Evolutionary conservation across 2,329 filamentous ascomycete species (phyloP).

Genomic region (Colletotrichum sp.): DNA sequence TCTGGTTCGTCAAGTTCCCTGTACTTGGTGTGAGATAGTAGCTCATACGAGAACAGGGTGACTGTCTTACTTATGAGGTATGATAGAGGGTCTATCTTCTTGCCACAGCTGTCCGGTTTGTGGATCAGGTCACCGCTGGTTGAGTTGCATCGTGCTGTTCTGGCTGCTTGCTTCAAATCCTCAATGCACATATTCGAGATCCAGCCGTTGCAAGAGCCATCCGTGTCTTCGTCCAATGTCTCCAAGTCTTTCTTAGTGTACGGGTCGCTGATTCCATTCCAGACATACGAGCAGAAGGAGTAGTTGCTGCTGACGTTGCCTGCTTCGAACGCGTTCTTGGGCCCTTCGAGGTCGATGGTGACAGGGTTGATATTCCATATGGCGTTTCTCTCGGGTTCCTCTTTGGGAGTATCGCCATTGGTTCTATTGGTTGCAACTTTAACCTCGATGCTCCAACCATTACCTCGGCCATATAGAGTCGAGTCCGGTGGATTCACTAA

Average conservation of each 20-base stretch:
- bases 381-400: not conserved
- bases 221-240: not conserved
- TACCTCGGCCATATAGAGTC: not conserved
- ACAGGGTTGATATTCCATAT: not conserved
- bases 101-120: not conserved
- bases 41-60: not conserved
- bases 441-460: not conserved
- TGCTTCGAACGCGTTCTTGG: not conserved
- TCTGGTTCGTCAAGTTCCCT: not conserved
- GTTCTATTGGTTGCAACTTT: not conserved
- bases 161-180: not conserved
- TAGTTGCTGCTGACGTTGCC: not conserved
- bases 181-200: not conserved
- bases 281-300: not conserved
- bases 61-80: not conserved
- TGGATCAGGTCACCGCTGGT: not conserved
- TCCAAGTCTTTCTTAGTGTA: not conserved
- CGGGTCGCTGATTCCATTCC: not conserved
- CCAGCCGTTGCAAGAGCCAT: not conserved
- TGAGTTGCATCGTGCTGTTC: not conserved
- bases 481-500: not conserved
- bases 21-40: not conserved
- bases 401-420: not conserved
- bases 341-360: not conserved
- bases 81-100: not conserved